Conservation (phyloP, 2,329 filamentous ascomycete genomes). For the Xylaria sp. region DNA sequence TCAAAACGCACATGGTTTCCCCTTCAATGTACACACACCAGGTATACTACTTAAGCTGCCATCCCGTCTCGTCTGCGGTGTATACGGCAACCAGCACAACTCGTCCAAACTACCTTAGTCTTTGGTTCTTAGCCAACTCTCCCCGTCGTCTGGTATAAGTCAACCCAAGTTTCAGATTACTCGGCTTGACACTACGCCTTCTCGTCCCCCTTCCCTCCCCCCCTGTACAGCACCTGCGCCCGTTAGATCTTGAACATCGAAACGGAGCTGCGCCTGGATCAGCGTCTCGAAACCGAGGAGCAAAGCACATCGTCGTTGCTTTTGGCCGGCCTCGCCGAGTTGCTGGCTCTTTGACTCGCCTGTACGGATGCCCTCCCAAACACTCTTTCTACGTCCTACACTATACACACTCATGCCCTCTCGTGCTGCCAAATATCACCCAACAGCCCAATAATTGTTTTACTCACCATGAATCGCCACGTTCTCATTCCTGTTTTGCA, state of each 20-base stretch:
- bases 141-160: not conserved
- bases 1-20: slow-evolving; percentile 14
- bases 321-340: slow-evolving; percentile 37
- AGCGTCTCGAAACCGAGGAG: slow-evolving; percentile 45
- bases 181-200: slow-evolving; percentile 20
- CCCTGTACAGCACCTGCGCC: slow-evolving; percentile 20
- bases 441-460: too few species aligned
- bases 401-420: not conserved
- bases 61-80: not conserved
- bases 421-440: not conserved
- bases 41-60: not conserved
- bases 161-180: slow-evolving; percentile 30
- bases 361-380: not conserved
- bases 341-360: slow-evolving; percentile 22
- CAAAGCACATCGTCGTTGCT: slow-evolving; percentile 35
- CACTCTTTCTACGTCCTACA: not conserved
- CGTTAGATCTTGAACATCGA: slow-evolving; percentile 34
- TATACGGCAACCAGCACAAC: not conserved
- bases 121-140: not conserved
- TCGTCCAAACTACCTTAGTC: not conserved
- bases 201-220: not conserved
- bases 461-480: not conserved
- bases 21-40: slow-evolving; percentile 7
- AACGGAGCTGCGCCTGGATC: slow-evolving; percentile 42
- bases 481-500: too few species aligned